phyloP scores from a whole-genome alignment of 2,329 filamentous ascomycete genomes.

The Aspergillus sp. region DNA sequence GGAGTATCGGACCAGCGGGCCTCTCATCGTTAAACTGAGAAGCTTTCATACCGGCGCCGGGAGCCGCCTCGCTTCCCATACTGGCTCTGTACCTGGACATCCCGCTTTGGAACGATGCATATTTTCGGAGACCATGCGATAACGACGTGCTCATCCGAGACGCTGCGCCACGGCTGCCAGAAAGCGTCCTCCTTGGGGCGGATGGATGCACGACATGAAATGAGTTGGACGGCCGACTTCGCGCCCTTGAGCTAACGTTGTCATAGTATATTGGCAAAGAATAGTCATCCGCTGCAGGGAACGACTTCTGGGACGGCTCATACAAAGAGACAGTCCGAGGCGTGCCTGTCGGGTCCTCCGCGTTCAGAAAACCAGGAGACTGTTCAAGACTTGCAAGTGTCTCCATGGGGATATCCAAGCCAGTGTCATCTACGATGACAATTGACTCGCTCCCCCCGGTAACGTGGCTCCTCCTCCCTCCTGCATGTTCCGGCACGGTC shows the following conservation, averaged over 20 bases:
- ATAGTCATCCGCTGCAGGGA: constrained; percentile 16
- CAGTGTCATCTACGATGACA: constrained; percentile 67
- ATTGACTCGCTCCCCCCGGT: constrained; percentile 84
- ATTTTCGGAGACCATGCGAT: constrained; percentile 33
- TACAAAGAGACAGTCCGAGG: constrained; percentile 10
- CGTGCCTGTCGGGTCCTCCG: constrained; percentile 5
- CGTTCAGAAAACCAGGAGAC: constrained; percentile 10
- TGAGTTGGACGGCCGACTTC: constrained; percentile 7
- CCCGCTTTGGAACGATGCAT: constrained; percentile 37
- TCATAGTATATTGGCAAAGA: constrained; percentile 22
- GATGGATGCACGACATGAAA: constrained; percentile 10
- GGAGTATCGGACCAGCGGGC: constrained; percentile 46
- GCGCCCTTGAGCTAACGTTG: constrained; percentile 7
- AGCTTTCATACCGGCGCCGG: constrained; percentile 9
- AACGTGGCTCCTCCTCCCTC: constrained; percentile 44
- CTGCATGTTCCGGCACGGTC: constrained; percentile 20
- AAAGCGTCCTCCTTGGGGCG: constrained; percentile 19
- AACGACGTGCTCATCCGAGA: constrained; percentile 19
- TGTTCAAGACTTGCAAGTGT: constrained; percentile 25
- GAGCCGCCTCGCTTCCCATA: constrained; percentile 16
- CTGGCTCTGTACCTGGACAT: constrained; percentile 24
- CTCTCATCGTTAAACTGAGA: constrained; percentile 13
- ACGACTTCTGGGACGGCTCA: constrained; percentile 13
- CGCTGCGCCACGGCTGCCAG: constrained; percentile 15
- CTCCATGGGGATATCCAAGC: constrained; percentile 29